phyloP scores from a whole-genome alignment of 495 filamentous ascomycete genomes.

The Aspergillus wentii region DNA sequence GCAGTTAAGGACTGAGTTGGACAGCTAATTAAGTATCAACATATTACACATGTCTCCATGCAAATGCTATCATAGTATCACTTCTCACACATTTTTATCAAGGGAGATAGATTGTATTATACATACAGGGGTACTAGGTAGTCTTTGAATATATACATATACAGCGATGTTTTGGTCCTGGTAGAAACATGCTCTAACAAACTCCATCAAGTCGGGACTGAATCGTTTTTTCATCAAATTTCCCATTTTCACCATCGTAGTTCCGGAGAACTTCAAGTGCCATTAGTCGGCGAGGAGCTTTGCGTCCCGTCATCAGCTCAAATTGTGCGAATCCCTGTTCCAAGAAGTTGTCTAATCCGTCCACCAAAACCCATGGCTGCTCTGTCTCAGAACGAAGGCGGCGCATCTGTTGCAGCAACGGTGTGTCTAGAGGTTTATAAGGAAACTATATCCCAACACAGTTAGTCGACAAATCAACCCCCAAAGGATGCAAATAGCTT shows the following conservation, averaged over 20 bases:
- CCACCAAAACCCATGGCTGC: slow-evolving; percentile 70
- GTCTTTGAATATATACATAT: too few relatives aligned
- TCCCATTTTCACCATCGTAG: slow-evolving; percentile 37
- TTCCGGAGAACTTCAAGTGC: slow-evolving; percentile 58
- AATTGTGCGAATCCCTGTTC: slow-evolving; percentile 84
- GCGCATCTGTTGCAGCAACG: slow-evolving; percentile 62
- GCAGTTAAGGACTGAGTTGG: too few relatives aligned
- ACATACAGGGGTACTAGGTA: too few relatives aligned
- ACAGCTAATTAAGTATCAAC: too few relatives aligned
- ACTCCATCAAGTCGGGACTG: slow-evolving; percentile 33
- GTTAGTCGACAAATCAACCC: slow-evolving; percentile 12
- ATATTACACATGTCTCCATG: too few relatives aligned
- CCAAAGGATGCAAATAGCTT: slow-evolving; percentile 10
- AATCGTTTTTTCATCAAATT: slow-evolving; percentile 41
- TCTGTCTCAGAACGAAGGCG: slow-evolving; percentile 53
- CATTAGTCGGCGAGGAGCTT: slow-evolving; percentile 73
- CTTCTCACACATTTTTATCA: too few relatives aligned
- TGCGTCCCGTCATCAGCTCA: slow-evolving; percentile 76
- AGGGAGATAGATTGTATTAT: too few relatives aligned
- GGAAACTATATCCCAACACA: slow-evolving; percentile 46
- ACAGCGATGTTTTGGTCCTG: too few relatives aligned
- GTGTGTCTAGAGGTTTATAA: slow-evolving; percentile 69
- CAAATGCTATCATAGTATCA: too few relatives aligned
- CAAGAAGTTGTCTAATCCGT: slow-evolving; percentile 71
- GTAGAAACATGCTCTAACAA: too few relatives aligned